Base-by-base conservation (phyloP, 2,329 filamentous ascomycete genomes). In the Aspergillus texensis region DNA sequence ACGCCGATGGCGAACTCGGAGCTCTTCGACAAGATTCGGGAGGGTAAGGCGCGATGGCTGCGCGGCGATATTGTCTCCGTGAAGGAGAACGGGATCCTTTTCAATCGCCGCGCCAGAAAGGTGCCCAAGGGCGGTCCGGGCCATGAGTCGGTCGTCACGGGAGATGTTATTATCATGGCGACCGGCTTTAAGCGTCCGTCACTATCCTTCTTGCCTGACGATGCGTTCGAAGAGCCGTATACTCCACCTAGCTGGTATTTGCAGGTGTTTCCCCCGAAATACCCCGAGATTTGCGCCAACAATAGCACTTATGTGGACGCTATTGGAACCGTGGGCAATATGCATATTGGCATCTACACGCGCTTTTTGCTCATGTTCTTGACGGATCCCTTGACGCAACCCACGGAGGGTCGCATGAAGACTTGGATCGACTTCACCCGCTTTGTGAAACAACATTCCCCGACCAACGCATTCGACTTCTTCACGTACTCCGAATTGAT, bases 311-410 rank as follows among this genome's bases (percentile, higher is more conserved):
- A 94, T 68, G 82, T 93, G 61, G 88, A 90, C 60, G 92, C 89
- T 4, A 94, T 95, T 62, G 92, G 91, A 0, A 91, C 90, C 0
- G 91, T 95, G 1, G 91, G 92, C 0, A 94, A 95, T 76, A 94
- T 91, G 85, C 92, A 96, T 72, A 94, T 96, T 53, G 93, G 92
- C 5, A 94, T 96, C 71, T 96, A 95, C 79, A 96, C 92, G 0
- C 85, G 93, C 6, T 90, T 96, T 66, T 81, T 96, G 8, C 85
- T 96, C 69, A 94, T 95, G 91, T 95, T 95, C 74, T 83, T 96
- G 60, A 84, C 90, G 16, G 92, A 96, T 71, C 92, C 92, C 0
- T 79, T 94, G 26, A 89, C 91, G 0, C 85, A 91, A 0, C 92
- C 93, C 0, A 85, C 84, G 3, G 83, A 88, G 6, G 87, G 85